These are phyloP conservation scores for Beauveria sp. DNA, from an alignment of 2,329 filamentous ascomycete genomes.

Conservation along the genomic window DNA sequence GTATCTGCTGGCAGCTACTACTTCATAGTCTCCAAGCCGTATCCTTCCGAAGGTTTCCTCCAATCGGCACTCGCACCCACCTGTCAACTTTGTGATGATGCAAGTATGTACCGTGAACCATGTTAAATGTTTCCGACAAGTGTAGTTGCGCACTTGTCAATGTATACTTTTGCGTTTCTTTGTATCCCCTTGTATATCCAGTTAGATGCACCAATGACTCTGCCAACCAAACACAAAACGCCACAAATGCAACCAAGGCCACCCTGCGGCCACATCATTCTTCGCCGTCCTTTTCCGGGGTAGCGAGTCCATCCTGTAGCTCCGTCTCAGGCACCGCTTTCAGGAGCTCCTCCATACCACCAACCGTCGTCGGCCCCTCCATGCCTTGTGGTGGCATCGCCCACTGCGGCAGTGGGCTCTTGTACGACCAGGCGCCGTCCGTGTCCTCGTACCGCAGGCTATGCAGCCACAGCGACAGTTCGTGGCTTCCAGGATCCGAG, in stretches of 20 bases:
- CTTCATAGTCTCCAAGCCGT: too few relatives aligned
- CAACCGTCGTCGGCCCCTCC: conserved; percentile 63
- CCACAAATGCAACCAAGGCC: background rate
- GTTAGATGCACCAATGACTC: background rate
- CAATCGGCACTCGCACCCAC: background rate
- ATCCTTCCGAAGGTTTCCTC: too few relatives aligned
- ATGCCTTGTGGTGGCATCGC: conserved; percentile 70
- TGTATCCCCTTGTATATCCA: background rate
- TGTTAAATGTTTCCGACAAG: background rate
- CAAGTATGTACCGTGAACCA: background rate
- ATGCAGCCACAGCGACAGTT: conserved; percentile 90
- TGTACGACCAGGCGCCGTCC: conserved; percentile 78
- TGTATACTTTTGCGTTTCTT: background rate
- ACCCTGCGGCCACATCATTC: background rate
- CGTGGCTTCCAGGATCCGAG: conserved; percentile 82
- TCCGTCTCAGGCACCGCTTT: conserved; percentile 34
- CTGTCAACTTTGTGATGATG: too few relatives aligned
- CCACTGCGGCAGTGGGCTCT: conserved; percentile 78
- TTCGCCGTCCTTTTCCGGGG: conserved; percentile 28
- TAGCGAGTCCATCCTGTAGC: conserved; percentile 27
- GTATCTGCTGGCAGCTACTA: too few relatives aligned
- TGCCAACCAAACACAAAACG: background rate
- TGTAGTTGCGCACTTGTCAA: background rate
- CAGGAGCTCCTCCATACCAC: conserved; percentile 51
- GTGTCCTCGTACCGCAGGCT: conserved; percentile 83